Conservation (phyloP, 306 rosid species). For the Quercus robur region DNA sequence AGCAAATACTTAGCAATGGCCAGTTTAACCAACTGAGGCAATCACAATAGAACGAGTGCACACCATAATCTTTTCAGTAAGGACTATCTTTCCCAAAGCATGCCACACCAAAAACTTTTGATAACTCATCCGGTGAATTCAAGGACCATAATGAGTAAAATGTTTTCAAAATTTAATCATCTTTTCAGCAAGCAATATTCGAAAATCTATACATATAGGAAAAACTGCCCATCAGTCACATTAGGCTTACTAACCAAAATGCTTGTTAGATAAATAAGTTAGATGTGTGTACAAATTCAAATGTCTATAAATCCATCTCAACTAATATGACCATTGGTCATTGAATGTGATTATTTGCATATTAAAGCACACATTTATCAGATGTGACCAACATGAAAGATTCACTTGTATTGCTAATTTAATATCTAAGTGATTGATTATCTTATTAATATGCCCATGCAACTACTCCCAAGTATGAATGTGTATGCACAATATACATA, state of each 20-base stretch:
- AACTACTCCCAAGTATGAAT: conserved; percentile 31
- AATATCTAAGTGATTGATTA: not conserved
- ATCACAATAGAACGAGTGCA: conserved; percentile 24
- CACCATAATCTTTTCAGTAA: conserved; percentile 6
- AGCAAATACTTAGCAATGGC: not conserved
- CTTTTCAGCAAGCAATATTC: conserved; percentile 12
- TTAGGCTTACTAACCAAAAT: too few relatives aligned
- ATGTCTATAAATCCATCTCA: not conserved
- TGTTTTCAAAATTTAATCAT: conserved; percentile 3
- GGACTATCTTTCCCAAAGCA: conserved; percentile 2
- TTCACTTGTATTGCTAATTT: not conserved
- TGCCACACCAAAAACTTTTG: conserved; percentile 2
- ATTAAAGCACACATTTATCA: not conserved
- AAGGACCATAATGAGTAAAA: conserved; percentile 6
- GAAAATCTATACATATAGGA: too few relatives aligned
- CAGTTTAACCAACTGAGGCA: conserved; percentile 5
- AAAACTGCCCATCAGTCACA: too few relatives aligned
- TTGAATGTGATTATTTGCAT: not conserved
- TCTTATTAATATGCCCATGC: conserved; percentile 8
- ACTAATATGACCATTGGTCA: not conserved
- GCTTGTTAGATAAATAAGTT: not conserved
- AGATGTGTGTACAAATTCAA: conserved; percentile 6
- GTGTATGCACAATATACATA: conserved; percentile 31
- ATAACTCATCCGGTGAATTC: not conserved
- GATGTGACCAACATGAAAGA: not conserved